Evolutionary conservation across 2,329 filamentous ascomycete genomes (phyloP).

Genomic region (Pyrenophora teres): DNA sequence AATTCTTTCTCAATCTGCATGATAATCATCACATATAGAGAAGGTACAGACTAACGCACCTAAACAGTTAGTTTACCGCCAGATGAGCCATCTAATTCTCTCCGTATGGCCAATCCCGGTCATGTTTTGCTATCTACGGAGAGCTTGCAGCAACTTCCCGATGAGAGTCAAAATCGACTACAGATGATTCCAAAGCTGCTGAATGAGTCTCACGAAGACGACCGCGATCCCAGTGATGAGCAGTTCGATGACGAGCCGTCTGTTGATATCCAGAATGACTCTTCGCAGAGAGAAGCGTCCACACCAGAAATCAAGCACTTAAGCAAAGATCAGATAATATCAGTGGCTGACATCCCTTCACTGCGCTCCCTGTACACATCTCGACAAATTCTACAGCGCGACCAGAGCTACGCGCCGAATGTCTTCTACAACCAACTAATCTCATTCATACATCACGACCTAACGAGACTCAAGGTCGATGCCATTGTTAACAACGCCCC

Average conservation of each 20-base stretch:
- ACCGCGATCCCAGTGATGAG: neutral
- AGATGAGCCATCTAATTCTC: neutral
- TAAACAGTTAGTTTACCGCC: neutral
- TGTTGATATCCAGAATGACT: conserved; percentile 17
- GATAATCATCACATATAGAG: neutral
- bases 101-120: neutral
- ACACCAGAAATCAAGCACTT: neutral
- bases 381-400: conserved; percentile 28
- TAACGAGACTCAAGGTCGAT: conserved; percentile 41
- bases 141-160: conserved; percentile 32
- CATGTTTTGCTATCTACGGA: conserved; percentile 26
- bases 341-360: conserved; percentile 30
- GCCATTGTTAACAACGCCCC: conserved; percentile 44
- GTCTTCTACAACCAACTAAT: conserved; percentile 38
- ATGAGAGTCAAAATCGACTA: conserved; percentile 28
- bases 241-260: conserved; percentile 5
- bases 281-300: conserved; percentile 22
- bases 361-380: conserved; percentile 35
- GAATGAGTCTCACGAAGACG: conserved; percentile 1
- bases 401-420: conserved; percentile 37
- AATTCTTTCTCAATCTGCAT: no score
- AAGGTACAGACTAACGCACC: neutral
- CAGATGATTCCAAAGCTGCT: conserved; percentile 17
- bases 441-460: conserved; percentile 37
- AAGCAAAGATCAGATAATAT: conserved; percentile 13